phyloP scores from a whole-genome alignment of 2,329 filamentous ascomycete species.

The Hypoxylon sp. region DNA sequence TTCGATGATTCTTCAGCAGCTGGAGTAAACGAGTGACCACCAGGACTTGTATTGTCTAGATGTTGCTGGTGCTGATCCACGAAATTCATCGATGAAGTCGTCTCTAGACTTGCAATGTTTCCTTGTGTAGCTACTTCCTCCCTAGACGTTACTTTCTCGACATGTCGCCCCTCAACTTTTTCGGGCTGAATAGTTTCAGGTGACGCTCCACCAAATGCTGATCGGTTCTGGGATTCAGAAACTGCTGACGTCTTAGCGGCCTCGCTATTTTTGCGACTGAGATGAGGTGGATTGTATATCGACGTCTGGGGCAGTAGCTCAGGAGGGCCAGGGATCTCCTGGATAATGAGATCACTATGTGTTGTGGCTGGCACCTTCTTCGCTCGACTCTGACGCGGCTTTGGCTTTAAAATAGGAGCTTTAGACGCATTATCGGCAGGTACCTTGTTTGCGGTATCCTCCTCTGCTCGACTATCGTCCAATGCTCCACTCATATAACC shows the following conservation, averaged over 20 bases:
- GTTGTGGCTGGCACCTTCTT: conserved; percentile 51
- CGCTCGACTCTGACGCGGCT: conserved; percentile 52
- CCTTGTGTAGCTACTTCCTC: conserved; percentile 33
- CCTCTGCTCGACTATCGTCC: conserved; percentile 72
- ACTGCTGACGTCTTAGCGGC: conserved; percentile 38
- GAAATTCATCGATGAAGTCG: conserved; percentile 43
- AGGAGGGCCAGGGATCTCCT: conserved; percentile 61
- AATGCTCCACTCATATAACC: conserved; percentile 87
- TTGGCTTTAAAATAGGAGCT: conserved; percentile 53
- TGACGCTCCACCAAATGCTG: conserved; percentile 1
- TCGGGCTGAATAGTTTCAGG: conserved; percentile 20
- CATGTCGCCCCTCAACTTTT: conserved; percentile 30
- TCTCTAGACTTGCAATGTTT: conserved; percentile 45
- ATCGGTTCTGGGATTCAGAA: conserved; percentile 24
- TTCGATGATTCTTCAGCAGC: conserved; percentile 33
- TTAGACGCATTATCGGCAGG: conserved; percentile 55
- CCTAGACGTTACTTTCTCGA: conserved; percentile 29
- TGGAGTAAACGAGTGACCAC: conserved; percentile 41
- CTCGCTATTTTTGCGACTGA: conserved; percentile 36
- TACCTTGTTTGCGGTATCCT: conserved; percentile 69
- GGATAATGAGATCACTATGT: conserved; percentile 56
- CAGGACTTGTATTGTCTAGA: conserved; percentile 41
- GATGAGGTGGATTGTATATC: conserved; percentile 58
- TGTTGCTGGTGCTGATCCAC: conserved; percentile 39
- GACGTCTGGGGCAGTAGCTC: conserved; percentile 61